Evolutionary conservation across 1,139 yeast genomes (phyloP), one percentile per base, ranked within the genome.

Genomic region (Debaryomyces psychrophilus): DNA sequence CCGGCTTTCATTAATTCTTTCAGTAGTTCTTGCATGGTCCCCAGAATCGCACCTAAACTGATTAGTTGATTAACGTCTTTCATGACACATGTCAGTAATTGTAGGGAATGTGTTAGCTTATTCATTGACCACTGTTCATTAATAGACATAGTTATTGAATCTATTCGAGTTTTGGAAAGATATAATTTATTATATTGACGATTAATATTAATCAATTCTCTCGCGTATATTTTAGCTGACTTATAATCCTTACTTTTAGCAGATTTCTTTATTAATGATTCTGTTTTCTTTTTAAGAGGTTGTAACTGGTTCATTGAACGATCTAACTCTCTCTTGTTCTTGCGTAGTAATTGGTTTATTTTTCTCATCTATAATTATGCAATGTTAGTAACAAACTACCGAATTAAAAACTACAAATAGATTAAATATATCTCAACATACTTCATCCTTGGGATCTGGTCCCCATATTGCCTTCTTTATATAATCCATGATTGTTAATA

Each of bases 391-490:
- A 11, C 23, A 20, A 5, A 11, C 3, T 18, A 17, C 7, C 11
- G 26, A 18, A 18, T 11, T 17, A 8, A 7, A 18, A 18, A 11
- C 25, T 25, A 29, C 33, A 29, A 29, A 15, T 20, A 15, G 8
- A 15, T 17, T 23, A 29, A 27, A 29, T 15, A 18, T 33, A 18
- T 26, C 37, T 12, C 5, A 20, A 68, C 81, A 44, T 68, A 77
- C 82, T 58, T 90, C 97, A 60, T 93, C 98, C 59, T 85, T 85
- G 39, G 97, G 96, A 64, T 90, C 97, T 0, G 97, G 97, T 1
- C 98, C 99, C 85, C 95, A 92, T 44, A 92, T 83, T 8, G 92
- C 88, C 62, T 84, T 83, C 69, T 89, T 90, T 38, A 92, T 68
- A 59, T 72, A 82, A 55, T 87, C 89, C 93, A 87, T 86, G 45